A percentile compares a stretch with the other conserved stretches of the same genome.
Evolutionary conservation across 495 filamentous ascomycete species (phyloP).

Genomic region (Neurospora cerealis): DNA sequence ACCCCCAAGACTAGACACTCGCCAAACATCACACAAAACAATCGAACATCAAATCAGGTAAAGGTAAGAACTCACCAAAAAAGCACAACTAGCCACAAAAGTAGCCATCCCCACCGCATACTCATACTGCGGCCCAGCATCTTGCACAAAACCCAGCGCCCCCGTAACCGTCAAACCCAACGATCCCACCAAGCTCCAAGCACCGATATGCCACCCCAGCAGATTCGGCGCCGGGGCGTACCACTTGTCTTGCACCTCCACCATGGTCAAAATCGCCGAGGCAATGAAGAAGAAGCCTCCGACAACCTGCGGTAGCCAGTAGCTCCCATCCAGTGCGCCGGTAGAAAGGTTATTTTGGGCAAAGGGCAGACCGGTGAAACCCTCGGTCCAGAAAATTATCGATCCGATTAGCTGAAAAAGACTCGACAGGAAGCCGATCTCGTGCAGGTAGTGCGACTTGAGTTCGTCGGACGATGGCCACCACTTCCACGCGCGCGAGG

Average conservation of each 20-base stretch:
- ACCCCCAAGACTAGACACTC: background rate
- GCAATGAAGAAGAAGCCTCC: constrained; percentile 57
- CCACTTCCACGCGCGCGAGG: constrained; percentile 44
- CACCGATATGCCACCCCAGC: constrained; percentile 45
- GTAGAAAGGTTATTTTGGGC: constrained; percentile 35
- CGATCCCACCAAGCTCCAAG: constrained; percentile 41
- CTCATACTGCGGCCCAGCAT: constrained; percentile 33
- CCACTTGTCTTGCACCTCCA: constrained; percentile 62
- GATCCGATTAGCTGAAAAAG: constrained; percentile 50
- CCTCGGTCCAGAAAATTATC: constrained; percentile 59
- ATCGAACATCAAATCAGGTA: background rate
- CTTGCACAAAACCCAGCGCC: constrained; percentile 42
- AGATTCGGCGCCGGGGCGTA: constrained; percentile 39
- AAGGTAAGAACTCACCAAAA: constrained; percentile 31
- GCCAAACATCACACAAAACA: background rate
- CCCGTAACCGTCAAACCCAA: constrained; percentile 63
- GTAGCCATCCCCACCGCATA: constrained; percentile 51
- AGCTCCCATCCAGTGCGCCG: constrained; percentile 39
- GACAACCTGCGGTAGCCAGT: constrained; percentile 60
- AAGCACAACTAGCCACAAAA: constrained; percentile 63
- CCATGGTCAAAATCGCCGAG: constrained; percentile 50
- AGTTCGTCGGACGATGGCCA: constrained; percentile 48
- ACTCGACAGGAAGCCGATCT: constrained; percentile 60
- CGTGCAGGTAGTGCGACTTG: constrained; percentile 51
- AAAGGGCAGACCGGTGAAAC: constrained; percentile 53